Evolutionary conservation across 345 rosid species (phyloP), one percentile per base, ranked within the genome.

Genomic region (Hibiscus syriacus): DNA sequence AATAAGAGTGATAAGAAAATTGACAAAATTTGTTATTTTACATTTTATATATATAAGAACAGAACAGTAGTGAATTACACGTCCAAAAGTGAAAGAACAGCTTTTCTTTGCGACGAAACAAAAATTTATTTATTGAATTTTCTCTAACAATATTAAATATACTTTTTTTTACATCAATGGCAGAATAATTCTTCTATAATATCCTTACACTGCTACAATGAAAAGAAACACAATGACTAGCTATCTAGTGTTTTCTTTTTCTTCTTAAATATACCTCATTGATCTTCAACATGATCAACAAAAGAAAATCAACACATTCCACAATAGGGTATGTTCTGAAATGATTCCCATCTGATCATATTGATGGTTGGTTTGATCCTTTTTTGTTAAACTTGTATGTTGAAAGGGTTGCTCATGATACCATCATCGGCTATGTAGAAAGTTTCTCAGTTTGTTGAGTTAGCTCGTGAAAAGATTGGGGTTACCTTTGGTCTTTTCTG

Each of bases 11-110:
- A n/a, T n/a, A n/a, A n/a, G n/a, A n/a, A n/a, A n/a, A n/a, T n/a
- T n/a, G n/a, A n/a, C n/a, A n/a, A n/a, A n/a, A n/a, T n/a, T n/a
- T n/a, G n/a, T n/a, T n/a, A n/a, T n/a, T n/a, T n/a, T n/a, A n/a
- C n/a, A n/a, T n/a, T n/a, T n/a, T n/a, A n/a, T n/a, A n/a, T n/a
- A n/a, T n/a, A n/a, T n/a, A n/a, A n/a, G n/a, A n/a, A n/a, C n/a
- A n/a, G n/a, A n/a, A 77, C 75, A 58, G 76, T 81, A 54, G 74
- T 86, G 93, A 89, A 90, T 80, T 92, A 96, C 98, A 92, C 98
- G 92, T 90, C 85, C 89, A 80, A 92, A 90, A 86, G 87, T 39
- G 55, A 53, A 56, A 68, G 66, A 61, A 58, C n/a, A 69, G 73
- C 74, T 83, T 85, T 20, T 83, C 79, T 74, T 78, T 81, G 72